Evolutionary conservation across 257 asterid genomes (phyloP), one percentile per base, ranked within the genome.

Genomic region (Anisodus acutangulus): DNA sequence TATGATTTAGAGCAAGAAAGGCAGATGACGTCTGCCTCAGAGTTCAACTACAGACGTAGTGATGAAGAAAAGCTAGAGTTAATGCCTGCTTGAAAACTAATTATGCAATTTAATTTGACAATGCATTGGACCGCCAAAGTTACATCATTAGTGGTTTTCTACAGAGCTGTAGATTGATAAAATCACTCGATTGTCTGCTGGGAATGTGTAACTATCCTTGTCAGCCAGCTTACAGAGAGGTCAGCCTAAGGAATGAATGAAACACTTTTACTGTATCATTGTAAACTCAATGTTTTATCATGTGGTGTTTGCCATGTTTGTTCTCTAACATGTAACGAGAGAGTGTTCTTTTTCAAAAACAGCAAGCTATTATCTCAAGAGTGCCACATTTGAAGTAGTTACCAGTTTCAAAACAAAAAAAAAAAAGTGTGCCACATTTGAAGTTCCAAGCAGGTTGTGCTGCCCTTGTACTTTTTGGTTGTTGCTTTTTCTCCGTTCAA

Each of bases 1-100:
- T 87, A 92, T 83, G 93, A 89, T 83, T 89, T 94, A 84, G 97
- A 94, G 94, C 97, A 92, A 87, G 95, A 92, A 81, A 85, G 35
- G 80, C 85, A 87, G 86, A 84, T 43, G 88, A 71, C 68, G 68
- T 74, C 17, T 59, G 87, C 76, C 67, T 83, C 82, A 84, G 70
- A 31, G 69, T 80, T 83, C 17, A 45, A 72, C 78, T 88, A 37
- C 70, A 67, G 68, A 58, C 22, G 64, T 63, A 39, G 53, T 60
- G 88, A 45, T 69, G 90, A 86, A 64, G 76, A 11, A 47, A 90
- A 87, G 79, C 81, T 12, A 78, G 81, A 78, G 81, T 10, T 78
- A 6, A 78, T 78, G 49, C 81, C 63, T 78, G 13, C 81, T 51
- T 78, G 64, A 51, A 9, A 53, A 53, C 47, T 53, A 13, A 51